Evolutionary conservation across 1,284 basidiomycete genomes (phyloP).

Genomic region (Malassezia psittaci): DNA sequence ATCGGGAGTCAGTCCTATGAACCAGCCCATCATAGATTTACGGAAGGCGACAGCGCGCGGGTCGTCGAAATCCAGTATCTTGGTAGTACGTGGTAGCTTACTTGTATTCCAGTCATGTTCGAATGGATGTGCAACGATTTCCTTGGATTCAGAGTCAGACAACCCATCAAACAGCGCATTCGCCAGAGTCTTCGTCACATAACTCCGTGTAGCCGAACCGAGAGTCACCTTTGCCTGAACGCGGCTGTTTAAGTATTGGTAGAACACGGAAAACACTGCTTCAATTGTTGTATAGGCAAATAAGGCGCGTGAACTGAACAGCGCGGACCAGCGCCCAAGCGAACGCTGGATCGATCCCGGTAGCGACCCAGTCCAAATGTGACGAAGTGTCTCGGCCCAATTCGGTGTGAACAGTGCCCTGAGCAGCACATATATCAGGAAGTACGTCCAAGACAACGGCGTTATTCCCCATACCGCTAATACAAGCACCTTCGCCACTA

Average conservation of each 20-base stretch:
- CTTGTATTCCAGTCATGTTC: background rate
- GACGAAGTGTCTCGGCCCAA: background rate
- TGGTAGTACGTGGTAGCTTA: slow-evolving; percentile 7
- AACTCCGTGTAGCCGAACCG: slow-evolving; percentile 24
- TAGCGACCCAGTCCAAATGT: slow-evolving; percentile 2
- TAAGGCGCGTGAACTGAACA: slow-evolving; percentile 13
- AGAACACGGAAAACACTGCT: slow-evolving; percentile 34
- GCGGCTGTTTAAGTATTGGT: slow-evolving; percentile 17
- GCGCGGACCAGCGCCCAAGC: background rate
- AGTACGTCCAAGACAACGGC: slow-evolving; percentile 27
- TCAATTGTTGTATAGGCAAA: slow-evolving; percentile 25
- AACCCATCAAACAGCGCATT: slow-evolving; percentile 28
- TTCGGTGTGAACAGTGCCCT: background rate
- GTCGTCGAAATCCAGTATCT: slow-evolving; percentile 25
- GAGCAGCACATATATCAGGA: background rate
- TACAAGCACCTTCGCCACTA: slow-evolving; percentile 23
- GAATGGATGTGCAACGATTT: background rate
- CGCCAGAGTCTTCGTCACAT: slow-evolving; percentile 22
- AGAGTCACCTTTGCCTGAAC: slow-evolving; percentile 27
- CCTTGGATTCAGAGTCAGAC: background rate
- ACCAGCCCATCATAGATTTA: slow-evolving; percentile 33
- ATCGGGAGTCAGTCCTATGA: slow-evolving; percentile 21
- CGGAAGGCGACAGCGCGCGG: slow-evolving; percentile 34
- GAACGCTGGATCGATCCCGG: background rate
- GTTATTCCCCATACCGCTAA: slow-evolving; percentile 29